Percentiles rank a stretch among this genome's conserved stretches.
These are phyloP conservation scores for Apiospora koreana DNA, from an alignment of 2,329 filamentous ascomycete genomes.

Conservation along the genomic window DNA sequence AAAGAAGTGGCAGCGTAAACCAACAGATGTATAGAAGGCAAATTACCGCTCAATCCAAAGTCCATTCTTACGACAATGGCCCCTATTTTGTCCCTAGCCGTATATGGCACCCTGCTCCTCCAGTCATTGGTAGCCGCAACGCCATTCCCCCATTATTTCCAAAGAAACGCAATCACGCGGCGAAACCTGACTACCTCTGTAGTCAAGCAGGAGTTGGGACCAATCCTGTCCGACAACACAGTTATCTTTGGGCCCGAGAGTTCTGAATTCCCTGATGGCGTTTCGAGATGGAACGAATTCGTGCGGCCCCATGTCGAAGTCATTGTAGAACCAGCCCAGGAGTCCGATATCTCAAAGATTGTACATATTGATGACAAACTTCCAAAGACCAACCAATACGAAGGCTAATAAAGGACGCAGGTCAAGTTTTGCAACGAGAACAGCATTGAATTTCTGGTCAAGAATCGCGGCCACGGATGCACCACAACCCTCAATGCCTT, in stretches of 20 bases:
- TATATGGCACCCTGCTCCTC: no score
- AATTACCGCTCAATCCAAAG: no score
- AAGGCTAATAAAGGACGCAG: slow-evolving; percentile 11
- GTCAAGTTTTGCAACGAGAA: slow-evolving; percentile 24
- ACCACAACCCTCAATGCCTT: slow-evolving; percentile 20
- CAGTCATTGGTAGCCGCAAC: no score
- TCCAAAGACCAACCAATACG: no score
- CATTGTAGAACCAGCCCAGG: slow-evolving; percentile 13
- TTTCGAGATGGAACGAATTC: not conserved
- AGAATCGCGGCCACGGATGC: slow-evolving; percentile 24
- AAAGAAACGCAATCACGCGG: not conserved
- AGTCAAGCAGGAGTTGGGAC: not conserved
- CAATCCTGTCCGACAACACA: not conserved
- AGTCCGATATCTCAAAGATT: slow-evolving; percentile 17
- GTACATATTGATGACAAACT: slow-evolving; percentile 12
- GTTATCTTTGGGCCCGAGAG: not conserved
- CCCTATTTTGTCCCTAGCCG: no score
- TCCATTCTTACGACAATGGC: no score
- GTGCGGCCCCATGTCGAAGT: slow-evolving; percentile 14
- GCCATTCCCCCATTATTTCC: not conserved
- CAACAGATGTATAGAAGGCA: no score
- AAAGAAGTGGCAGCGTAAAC: no score
- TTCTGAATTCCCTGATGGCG: not conserved
- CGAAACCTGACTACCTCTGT: not conserved
- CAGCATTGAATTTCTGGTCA: slow-evolving; percentile 22